phyloP scores from a whole-genome alignment of 2,329 filamentous ascomycete species.

The Aspergillus alliaceus region DNA sequence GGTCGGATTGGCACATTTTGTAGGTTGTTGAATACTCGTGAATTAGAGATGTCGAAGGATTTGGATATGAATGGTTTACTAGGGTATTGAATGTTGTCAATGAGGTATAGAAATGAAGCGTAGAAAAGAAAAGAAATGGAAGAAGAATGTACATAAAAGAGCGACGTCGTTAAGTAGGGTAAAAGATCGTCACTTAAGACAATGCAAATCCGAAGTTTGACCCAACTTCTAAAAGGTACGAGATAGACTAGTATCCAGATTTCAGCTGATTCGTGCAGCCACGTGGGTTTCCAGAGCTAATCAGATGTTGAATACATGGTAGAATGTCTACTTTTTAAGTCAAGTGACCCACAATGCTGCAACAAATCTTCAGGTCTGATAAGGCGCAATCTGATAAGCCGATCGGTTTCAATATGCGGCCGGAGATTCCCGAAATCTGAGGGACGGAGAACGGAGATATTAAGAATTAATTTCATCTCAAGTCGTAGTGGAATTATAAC shows the following conservation, averaged over 20 bases:
- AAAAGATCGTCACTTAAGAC: too few species aligned
- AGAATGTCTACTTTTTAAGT: too few species aligned
- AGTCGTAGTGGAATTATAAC: constrained; percentile 5
- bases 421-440: background rate
- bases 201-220: background rate
- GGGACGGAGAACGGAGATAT: background rate
- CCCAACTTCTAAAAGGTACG: too few species aligned
- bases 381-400: background rate
- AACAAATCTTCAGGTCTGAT: background rate
- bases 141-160: too few species aligned
- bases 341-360: too few species aligned
- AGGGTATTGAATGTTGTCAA: background rate
- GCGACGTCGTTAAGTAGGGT: too few species aligned
- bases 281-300: background rate
- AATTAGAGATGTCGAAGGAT: background rate
- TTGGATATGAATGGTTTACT: too few species aligned
- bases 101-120: too few species aligned
- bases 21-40: background rate
- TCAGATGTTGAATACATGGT: too few species aligned
- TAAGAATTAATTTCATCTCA: too few species aligned
- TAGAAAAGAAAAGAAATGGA: background rate
- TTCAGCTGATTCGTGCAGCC: background rate
- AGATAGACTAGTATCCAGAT: too few species aligned
- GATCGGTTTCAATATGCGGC: background rate
- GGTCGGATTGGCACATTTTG: constrained; percentile 58